Conservation (phyloP, 108 stramenopile genomes). For the Cyclotella cryptica region DNA sequence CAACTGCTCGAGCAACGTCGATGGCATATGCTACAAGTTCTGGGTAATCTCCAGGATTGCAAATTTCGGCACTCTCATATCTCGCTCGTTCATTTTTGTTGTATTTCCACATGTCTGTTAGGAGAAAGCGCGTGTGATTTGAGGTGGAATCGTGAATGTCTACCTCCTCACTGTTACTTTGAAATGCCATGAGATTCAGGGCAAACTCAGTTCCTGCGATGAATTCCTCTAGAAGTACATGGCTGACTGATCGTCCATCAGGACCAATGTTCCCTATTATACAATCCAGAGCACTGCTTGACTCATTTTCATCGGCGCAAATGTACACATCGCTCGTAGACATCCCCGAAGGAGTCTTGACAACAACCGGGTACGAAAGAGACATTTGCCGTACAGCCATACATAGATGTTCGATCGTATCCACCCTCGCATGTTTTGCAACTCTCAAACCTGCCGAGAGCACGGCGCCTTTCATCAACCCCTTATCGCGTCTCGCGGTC, state of each 20-base stretch:
- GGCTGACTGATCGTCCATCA: conserved; percentile 35
- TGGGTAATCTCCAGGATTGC: conserved; percentile 25
- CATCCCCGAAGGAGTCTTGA: conserved; percentile 56
- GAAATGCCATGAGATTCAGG: conserved; percentile 40
- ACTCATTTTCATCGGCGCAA: conserved; percentile 38
- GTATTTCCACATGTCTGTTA: conserved; percentile 56
- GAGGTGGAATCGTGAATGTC: background rate
- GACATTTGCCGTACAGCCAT: conserved; percentile 27
- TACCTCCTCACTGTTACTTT: conserved; percentile 11
- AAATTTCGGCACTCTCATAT: conserved; percentile 35
- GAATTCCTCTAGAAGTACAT: conserved; percentile 51
- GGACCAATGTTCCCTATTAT: conserved; percentile 41
- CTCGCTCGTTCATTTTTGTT: conserved; percentile 34
- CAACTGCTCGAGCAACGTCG: conserved; percentile 41
- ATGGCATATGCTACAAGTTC: conserved; percentile 35
- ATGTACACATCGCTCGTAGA: conserved; percentile 48
- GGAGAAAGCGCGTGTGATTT: conserved; percentile 1
- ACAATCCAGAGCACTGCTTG: background rate
- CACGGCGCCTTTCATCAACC: conserved; percentile 52
- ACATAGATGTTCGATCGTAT: conserved; percentile 12
- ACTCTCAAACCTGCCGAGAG: conserved; percentile 36
- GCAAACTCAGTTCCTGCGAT: conserved; percentile 49
- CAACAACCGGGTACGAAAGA: conserved; percentile 41
- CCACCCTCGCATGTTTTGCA: conserved; percentile 42
- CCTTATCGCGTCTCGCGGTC: conserved; percentile 52